Evolutionary conservation across 495 filamentous ascomycete genomes (phyloP).

Genomic region (Hypoxylon lenormandii): DNA sequence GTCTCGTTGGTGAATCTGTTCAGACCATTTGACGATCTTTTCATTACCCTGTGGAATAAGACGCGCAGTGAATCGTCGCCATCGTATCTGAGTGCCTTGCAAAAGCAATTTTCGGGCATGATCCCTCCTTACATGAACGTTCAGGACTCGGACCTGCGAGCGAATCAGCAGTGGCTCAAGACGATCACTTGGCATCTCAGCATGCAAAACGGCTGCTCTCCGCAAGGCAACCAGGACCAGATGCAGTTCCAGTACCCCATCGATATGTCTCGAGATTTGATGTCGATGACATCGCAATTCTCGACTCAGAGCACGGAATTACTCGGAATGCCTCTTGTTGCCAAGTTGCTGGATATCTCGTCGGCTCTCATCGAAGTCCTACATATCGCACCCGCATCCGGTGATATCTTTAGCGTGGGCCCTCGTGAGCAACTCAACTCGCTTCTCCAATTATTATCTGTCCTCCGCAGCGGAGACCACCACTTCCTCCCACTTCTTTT

Average conservation of each 20-base stretch:
- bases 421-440: slow-evolving; percentile 80
- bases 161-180: slow-evolving; percentile 86
- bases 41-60: slow-evolving; percentile 80
- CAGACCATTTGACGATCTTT: slow-evolving; percentile 76
- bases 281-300: slow-evolving; percentile 74
- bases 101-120: slow-evolving; percentile 74
- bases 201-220: slow-evolving; percentile 62
- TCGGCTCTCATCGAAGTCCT: slow-evolving; percentile 80
- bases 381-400: slow-evolving; percentile 69
- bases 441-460: slow-evolving; percentile 72
- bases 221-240: slow-evolving; percentile 62
- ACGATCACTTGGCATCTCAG: slow-evolving; percentile 81
- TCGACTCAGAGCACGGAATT: slow-evolving; percentile 50
- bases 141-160: slow-evolving; percentile 75
- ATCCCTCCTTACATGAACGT: slow-evolving; percentile 71
- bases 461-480: slow-evolving; percentile 75
- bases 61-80: slow-evolving; percentile 68
- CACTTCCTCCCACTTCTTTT: slow-evolving; percentile 78
- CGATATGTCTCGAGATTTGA: slow-evolving; percentile 74
- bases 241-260: slow-evolving; percentile 78
- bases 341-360: slow-evolving; percentile 81
- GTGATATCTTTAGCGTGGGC: slow-evolving; percentile 70
- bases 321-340: slow-evolving; percentile 62
- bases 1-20: slow-evolving; percentile 75
- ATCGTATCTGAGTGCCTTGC: slow-evolving; percentile 69